Evolutionary conservation across 2,329 filamentous ascomycete genomes (phyloP), one percentile per base, ranked within the genome.

Genomic region (Geoglossum cookeanum): DNA sequence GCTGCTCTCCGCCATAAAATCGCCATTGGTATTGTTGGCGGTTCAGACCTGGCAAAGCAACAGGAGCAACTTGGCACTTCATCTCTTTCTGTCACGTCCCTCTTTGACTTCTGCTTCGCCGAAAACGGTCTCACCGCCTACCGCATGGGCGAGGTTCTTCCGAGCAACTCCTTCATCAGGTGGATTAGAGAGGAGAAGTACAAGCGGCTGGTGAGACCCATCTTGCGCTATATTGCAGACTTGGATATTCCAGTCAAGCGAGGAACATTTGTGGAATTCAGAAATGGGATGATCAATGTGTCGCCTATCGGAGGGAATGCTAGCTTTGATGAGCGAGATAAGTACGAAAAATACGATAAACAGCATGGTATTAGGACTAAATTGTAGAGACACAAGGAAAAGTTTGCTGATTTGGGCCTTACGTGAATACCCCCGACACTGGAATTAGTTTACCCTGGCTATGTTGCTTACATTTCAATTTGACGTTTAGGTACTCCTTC

Each of bases 91-190:
- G 91, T 97, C 60, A 89, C 83, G 56, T 76, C 80, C 60, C 82
- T 97, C 66, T 98, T 98, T 76, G 92, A 98, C 76, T 98, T 87
- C 75, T 92, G 85, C 79, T 98, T 98, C 75, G 77, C 89, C 59
- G 92, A 98, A 75, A 98, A 98, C 73, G 92, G 92, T 9, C 80
- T 98, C 63, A 94, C 86, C 1, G 92, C 91, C 48, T 94, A 79
- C 77, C 88, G 89, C 67, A 73, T 90, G 66, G 92, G 91, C 65
- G 72, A 83, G 68, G 77, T 79, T 57, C 80, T 97, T 58, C 76
- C 83, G 1, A 82, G 81, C 65, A 85, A 84, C 72, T 87, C 80
- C 72, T 98, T 97, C 79, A 95, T 97, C 74, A 71, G 80, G 64
- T 94, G 84, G 83, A 77, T 97, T 61, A 92, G 92, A 62, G 90